These are phyloP conservation scores for Raphanus hybrid DNA, from an alignment of 441 rosid species.

Conservation along the genomic window DNA sequence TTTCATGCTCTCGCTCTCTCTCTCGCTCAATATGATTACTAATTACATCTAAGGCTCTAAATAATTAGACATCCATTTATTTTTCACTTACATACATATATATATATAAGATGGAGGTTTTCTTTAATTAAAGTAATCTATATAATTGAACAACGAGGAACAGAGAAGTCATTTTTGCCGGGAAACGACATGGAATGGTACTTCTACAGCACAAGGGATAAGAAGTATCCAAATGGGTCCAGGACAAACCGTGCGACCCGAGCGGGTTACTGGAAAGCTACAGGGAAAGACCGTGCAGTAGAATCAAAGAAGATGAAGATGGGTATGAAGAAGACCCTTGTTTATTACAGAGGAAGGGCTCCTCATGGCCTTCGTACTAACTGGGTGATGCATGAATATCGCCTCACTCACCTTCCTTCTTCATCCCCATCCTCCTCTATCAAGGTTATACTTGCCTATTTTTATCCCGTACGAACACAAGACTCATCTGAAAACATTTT, in stretches of 20 bases:
- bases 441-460: conserved; percentile 50
- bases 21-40: not conserved
- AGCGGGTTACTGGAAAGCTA: conserved; percentile 96
- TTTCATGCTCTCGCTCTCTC: not conserved
- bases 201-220: conserved; percentile 90
- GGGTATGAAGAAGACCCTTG: conserved; percentile 94
- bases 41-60: not conserved
- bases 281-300: conserved; percentile 87
- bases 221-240: conserved; percentile 92
- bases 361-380: conserved; percentile 85
- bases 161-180: conserved; percentile 87
- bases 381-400: conserved; percentile 99
- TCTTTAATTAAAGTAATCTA: conserved; percentile 1
- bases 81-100: not conserved
- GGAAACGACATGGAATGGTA: conserved; percentile 98
- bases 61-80: not conserved
- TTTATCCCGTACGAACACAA: not conserved
- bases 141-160: conserved; percentile 21
- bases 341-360: conserved; percentile 90
- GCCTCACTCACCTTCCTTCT: conserved; percentile 55
- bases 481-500: not conserved
- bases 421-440: conserved; percentile 34
- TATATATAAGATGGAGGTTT: not conserved
- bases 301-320: conserved; percentile 71
- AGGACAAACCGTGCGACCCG: conserved; percentile 95